Conservation (phyloP, 805 yeast species). For the Lipomyces yamanashiensis region DNA sequence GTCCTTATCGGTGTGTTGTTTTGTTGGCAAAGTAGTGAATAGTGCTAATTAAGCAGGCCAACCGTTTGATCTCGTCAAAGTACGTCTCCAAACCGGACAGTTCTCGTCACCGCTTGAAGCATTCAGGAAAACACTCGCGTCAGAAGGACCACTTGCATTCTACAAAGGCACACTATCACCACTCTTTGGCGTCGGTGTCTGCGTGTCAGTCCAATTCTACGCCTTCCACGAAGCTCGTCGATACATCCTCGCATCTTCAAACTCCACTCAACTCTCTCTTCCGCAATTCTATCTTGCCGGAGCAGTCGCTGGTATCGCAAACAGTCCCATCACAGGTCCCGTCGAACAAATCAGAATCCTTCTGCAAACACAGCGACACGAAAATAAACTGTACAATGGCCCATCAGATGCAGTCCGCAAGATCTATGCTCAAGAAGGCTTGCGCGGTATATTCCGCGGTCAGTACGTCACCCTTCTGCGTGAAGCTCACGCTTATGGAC, state of each 20-base stretch:
- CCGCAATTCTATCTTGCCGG: constrained; percentile 85
- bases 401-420: constrained; percentile 73
- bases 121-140: constrained; percentile 70
- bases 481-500: constrained; percentile 80
- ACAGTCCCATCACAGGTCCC: constrained; percentile 69
- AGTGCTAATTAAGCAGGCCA: constrained; percentile 17
- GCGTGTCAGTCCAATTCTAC: constrained; percentile 86
- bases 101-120: constrained; percentile 70
- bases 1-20: constrained; percentile 63
- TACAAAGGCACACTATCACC: constrained; percentile 96
- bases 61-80: constrained; percentile 65
- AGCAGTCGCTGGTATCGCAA: constrained; percentile 88
- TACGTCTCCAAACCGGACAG: constrained; percentile 82
- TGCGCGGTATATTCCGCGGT: constrained; percentile 75
- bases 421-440: constrained; percentile 59
- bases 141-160: constrained; percentile 87
- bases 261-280: constrained; percentile 52
- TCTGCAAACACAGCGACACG: constrained; percentile 79
- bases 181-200: constrained; percentile 62
- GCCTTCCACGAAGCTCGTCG: constrained; percentile 95
- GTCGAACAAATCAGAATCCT: constrained; percentile 95
- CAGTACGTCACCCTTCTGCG: constrained; percentile 79
- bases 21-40: no score
- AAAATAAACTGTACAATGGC: constrained; percentile 58
- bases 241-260: constrained; percentile 51